These are phyloP conservation scores for Debaryomyces tyrocola DNA, from an alignment of 805 yeast species.

Conservation along the genomic window DNA sequence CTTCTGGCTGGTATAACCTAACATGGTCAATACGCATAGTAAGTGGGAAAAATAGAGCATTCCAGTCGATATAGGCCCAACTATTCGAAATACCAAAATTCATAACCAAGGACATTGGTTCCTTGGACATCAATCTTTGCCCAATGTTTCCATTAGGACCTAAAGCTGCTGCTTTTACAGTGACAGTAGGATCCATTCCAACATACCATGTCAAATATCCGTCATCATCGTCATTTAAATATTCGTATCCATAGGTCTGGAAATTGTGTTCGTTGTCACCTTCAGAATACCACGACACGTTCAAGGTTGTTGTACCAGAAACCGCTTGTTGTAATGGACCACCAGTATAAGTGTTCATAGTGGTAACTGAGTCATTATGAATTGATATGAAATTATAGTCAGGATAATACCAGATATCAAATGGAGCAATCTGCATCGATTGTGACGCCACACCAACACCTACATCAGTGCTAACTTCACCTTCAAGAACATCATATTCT, in stretches of 20 bases:
- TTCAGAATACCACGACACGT: slow-evolving; percentile 74
- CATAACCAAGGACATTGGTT: slow-evolving; percentile 85
- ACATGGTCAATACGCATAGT: slow-evolving; percentile 77
- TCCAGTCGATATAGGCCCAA: slow-evolving; percentile 94
- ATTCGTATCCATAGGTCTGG: slow-evolving; percentile 63
- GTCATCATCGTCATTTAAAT: slow-evolving; percentile 14
- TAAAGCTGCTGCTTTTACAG: slow-evolving; percentile 25
- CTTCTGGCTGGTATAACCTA: slow-evolving; percentile 77
- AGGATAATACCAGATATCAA: slow-evolving; percentile 90
- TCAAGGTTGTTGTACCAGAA: slow-evolving; percentile 75
- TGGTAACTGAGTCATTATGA: slow-evolving; percentile 62
- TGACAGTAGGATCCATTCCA: slow-evolving; percentile 36
- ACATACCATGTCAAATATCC: slow-evolving; percentile 10
- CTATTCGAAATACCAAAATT: slow-evolving; percentile 84
- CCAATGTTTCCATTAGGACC: slow-evolving; percentile 79
- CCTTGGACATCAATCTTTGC: slow-evolving; percentile 75
- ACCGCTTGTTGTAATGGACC: slow-evolving; percentile 93
- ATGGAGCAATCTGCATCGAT: slow-evolving; percentile 90
- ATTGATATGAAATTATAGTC: slow-evolving; percentile 78
- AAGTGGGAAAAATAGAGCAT: slow-evolving; percentile 70
- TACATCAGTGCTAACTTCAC: slow-evolving; percentile 55
- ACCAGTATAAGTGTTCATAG: slow-evolving; percentile 87
- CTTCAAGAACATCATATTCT: slow-evolving; percentile 24
- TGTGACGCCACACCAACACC: slow-evolving; percentile 83
- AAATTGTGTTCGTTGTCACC: slow-evolving; percentile 52